Conservation (phyloP, 768 basidiomycete genomes). For the Vishniacozyma victoriae region DNA sequence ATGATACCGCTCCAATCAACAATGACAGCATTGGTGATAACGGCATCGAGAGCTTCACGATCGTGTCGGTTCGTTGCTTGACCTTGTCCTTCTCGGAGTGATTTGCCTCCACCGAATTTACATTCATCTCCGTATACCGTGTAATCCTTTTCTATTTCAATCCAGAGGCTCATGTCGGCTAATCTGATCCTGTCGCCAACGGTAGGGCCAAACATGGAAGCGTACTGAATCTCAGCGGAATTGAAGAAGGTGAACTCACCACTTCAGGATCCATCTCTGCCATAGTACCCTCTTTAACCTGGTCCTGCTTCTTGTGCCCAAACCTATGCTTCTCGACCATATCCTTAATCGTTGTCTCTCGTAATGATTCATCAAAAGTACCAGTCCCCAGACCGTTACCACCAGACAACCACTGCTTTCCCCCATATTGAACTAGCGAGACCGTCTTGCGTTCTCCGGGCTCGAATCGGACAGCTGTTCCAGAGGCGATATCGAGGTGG, state of each 20-base stretch:
- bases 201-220: slow-evolving; percentile 93
- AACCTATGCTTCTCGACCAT: slow-evolving; percentile 61
- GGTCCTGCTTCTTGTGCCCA: slow-evolving; percentile 54
- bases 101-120: slow-evolving; percentile 97
- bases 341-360: slow-evolving; percentile 15
- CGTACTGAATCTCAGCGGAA: slow-evolving; percentile 52
- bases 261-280: slow-evolving; percentile 49
- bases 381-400: slow-evolving; percentile 67
- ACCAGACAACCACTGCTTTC: slow-evolving; percentile 65
- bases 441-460: slow-evolving; percentile 85
- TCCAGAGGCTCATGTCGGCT: slow-evolving; percentile 84
- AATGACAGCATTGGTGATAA: slow-evolving; percentile 92
- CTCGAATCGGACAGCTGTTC: slow-evolving; percentile 94
- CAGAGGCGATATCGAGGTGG: slow-evolving; percentile 79
- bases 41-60: slow-evolving; percentile 70
- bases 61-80: slow-evolving; percentile 71
- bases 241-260: slow-evolving; percentile 28
- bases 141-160: slow-evolving; percentile 84
- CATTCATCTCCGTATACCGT: slow-evolving; percentile 92
- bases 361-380: slow-evolving; percentile 46
- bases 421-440: slow-evolving; percentile 70
- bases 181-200: slow-evolving; percentile 80
- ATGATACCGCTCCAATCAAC: slow-evolving; percentile 92
- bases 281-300: slow-evolving; percentile 53
- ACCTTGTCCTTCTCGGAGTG: slow-evolving; percentile 94